Evolutionary conservation across 352 stramenopile genomes (phyloP), one percentile per base, ranked within the genome.

Genomic region (Globisporangium lucens): DNA sequence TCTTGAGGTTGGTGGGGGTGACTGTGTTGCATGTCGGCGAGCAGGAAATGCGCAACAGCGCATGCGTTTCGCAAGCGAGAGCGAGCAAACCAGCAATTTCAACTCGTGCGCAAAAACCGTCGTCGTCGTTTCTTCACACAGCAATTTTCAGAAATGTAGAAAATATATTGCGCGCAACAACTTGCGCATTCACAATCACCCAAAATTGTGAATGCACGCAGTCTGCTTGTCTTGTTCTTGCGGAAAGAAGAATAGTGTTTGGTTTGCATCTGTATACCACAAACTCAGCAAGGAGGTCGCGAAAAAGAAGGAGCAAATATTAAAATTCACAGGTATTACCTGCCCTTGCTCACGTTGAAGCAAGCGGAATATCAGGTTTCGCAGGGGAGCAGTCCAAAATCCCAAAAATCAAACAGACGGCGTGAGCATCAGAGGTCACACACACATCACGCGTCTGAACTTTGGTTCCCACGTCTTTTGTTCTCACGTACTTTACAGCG

Each of bases 371-470:
- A 58, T 38, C 12, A 38, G n/a, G 1, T 35, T 9, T 57, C 22
- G 10, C 51, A 57, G 51, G 24, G 20, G 10, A 0, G 9, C 49
- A 15, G 20, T 27, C 20, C 17, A 52, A 52, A 52, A 24, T 27
- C 15, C 20, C 20, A 53, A 15, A 53, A 53, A 29, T 52, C 52
- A 46, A 61, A 61, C 30, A 61, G 30, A 47, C 30, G 30, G 24
- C 24, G 8, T 38, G 53, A 60, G 30, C 55, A 60, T 46, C 55
- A 61, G 55, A 61, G 55, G 55, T 61, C 24, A 24, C 24, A 24
- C 24, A 24, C 55, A 61, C 55, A 46, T 59, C 53, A 59, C 12
- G 8, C 53, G 24, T 29, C 55, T 61, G 55, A 46, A 61, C 51
- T 58, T 58, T 58, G 52, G 12, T 47, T 38, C 29, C 27, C 27